Conservation (phyloP, 768 basidiomycete species). For the Rhizopogon vulgaris region DNA sequence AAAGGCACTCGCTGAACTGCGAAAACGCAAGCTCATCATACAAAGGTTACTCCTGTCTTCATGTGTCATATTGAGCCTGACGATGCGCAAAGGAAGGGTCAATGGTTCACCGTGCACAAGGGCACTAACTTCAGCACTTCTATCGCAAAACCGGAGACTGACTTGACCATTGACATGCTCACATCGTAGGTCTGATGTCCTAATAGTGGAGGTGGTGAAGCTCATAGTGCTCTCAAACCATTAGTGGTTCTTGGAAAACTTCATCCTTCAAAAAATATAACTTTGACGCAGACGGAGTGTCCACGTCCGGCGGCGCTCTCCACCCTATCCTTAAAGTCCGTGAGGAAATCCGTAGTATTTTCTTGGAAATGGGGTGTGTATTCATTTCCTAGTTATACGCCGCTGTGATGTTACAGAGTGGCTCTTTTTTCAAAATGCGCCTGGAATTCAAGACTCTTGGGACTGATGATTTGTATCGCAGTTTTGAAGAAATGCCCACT, state of each 20-base stretch:
- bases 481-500: slow-evolving; percentile 99
- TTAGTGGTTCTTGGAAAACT: slow-evolving; percentile 90
- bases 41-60: slow-evolving; percentile 53
- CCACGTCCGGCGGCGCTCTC: slow-evolving; percentile 84
- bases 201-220: background rate
- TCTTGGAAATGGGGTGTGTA: slow-evolving; percentile 96
- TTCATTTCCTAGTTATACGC: background rate
- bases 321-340: slow-evolving; percentile 97
- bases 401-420: background rate
- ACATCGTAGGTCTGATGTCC: slow-evolving; percentile 56
- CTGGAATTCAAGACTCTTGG: background rate
- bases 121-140: slow-evolving; percentile 86
- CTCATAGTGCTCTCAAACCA: background rate
- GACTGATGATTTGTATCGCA: slow-evolving; percentile 26
- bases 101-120: slow-evolving; percentile 89
- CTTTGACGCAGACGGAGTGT: slow-evolving; percentile 92
- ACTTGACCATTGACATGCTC: slow-evolving; percentile 93
- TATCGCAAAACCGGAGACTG: slow-evolving; percentile 90
- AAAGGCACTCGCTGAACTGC: slow-evolving; percentile 76
- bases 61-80: slow-evolving; percentile 2
- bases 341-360: slow-evolving; percentile 95
- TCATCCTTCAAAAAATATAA: slow-evolving; percentile 97
- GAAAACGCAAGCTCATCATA: slow-evolving; percentile 83
- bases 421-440: background rate
- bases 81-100: slow-evolving; percentile 64